These are phyloP conservation scores for Diplodia corticola DNA, from an alignment of 2,329 filamentous ascomycete genomes.

Conservation along the genomic window DNA sequence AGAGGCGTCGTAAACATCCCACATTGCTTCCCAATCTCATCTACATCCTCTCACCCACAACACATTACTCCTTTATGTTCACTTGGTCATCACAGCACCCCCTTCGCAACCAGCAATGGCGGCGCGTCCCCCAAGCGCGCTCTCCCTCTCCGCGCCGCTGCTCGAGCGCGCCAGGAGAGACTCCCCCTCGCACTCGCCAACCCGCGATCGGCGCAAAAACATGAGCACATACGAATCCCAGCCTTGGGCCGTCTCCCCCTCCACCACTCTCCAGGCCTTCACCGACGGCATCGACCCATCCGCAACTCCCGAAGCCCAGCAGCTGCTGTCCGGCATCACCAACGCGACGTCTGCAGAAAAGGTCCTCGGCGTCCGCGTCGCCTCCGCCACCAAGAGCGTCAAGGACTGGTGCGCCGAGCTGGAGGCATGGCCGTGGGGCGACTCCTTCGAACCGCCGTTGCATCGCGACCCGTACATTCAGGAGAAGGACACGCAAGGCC, in stretches of 20 bases:
- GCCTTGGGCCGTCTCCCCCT: constrained; percentile 35
- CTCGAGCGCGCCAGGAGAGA: constrained; percentile 18
- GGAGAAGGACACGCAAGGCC: constrained; percentile 19
- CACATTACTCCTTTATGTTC: constrained; percentile 33
- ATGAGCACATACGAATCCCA: constrained; percentile 24
- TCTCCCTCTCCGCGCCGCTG: constrained; percentile 21
- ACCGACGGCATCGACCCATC: constrained; percentile 47
- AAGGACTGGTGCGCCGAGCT: constrained; percentile 76
- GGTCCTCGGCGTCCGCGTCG: constrained; percentile 70
- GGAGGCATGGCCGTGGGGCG: constrained; percentile 60
- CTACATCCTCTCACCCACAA: constrained; percentile 32
- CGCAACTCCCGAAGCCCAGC: constrained; percentile 44
- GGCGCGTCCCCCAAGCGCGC: constrained; percentile 34
- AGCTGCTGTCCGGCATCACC: constrained; percentile 58
- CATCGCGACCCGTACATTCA: constrained; percentile 26
- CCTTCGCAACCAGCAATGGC: constrained; percentile 34
- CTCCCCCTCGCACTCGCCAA: constrained; percentile 21
- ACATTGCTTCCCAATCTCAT: constrained; percentile 18
- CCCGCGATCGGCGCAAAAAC: constrained; percentile 21
- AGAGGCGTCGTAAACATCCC: constrained; percentile 34
- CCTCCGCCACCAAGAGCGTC: constrained; percentile 68
- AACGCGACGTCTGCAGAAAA: constrained; percentile 65
- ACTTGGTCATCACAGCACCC: constrained; percentile 17
- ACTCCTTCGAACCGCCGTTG: constrained; percentile 46
- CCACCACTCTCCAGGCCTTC: constrained; percentile 45